A percentile compares a stretch with the other conserved stretches of the same genome.
phyloP scores from a whole-genome alignment of 768 basidiomycete species.

The Podaxis rugospora region DNA sequence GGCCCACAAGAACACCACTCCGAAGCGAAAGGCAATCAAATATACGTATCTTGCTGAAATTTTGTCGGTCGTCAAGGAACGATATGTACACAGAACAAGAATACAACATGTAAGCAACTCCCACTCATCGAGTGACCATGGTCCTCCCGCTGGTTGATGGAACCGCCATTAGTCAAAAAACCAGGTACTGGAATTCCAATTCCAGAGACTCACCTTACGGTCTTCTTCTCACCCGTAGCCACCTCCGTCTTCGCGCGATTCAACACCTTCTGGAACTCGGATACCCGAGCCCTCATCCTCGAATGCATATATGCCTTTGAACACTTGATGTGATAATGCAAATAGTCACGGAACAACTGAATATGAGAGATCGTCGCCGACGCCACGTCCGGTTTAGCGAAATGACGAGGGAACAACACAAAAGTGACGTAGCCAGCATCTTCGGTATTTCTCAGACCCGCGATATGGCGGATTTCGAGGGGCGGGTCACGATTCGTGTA shows the following conservation, averaged over 20 bases:
- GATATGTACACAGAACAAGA: not conserved
- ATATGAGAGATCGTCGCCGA: conserved; percentile 87
- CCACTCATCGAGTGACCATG: conserved; percentile 45
- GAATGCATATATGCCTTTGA: conserved; percentile 99
- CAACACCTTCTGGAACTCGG: conserved; percentile 93
- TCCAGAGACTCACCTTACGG: conserved; percentile 63
- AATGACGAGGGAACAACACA: conserved; percentile 96
- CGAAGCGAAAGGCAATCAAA: not conserved
- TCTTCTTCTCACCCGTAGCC: conserved; percentile 80
- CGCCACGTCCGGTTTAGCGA: conserved; percentile 64
- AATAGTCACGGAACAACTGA: conserved; percentile 94
- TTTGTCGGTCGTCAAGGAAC: not conserved
- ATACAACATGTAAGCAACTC: not conserved
- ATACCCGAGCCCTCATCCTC: conserved; percentile 88
- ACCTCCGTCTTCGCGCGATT: conserved; percentile 95
- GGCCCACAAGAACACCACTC: not conserved
- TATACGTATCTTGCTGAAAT: not conserved
- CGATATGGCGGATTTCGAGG: conserved; percentile 88
- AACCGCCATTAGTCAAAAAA: conserved; percentile 5
- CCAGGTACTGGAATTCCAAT: conserved; percentile 6
- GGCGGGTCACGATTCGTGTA: conserved; percentile 95
- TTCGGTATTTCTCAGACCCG: conserved; percentile 76
- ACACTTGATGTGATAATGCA: conserved; percentile 99
- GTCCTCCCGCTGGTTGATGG: conserved; percentile 47
- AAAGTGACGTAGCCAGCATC: conserved; percentile 97